phyloP scores from a whole-genome alignment of 805 yeast genomes.

The Brettanomyces bruxellensis region DNA sequence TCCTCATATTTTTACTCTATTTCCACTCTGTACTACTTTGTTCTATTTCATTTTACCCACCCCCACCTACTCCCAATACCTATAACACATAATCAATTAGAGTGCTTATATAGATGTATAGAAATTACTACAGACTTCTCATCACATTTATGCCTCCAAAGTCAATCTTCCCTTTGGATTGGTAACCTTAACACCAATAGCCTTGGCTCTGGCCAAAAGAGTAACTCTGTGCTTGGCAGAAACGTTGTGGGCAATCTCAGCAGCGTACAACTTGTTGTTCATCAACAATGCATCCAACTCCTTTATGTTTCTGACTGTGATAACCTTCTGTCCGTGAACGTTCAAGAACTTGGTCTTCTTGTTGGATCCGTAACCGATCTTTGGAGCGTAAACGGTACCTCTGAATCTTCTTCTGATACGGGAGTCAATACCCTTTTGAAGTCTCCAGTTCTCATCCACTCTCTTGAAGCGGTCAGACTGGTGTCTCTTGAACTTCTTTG shows the following conservation, averaged over 20 bases:
- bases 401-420: slow-evolving; percentile 99
- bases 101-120: slow-evolving; percentile 7
- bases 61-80: neutral
- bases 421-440: slow-evolving; percentile 99
- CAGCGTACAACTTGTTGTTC: slow-evolving; percentile 99
- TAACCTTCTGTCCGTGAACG: slow-evolving; percentile 98
- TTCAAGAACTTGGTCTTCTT: slow-evolving; percentile 92
- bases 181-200: slow-evolving; percentile 97
- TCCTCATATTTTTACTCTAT: too few species aligned
- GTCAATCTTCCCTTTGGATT: slow-evolving; percentile 98
- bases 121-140: neutral
- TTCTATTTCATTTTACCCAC: too few species aligned
- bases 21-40: too few species aligned
- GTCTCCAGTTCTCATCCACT: slow-evolving; percentile 99
- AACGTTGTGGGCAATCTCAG: slow-evolving; percentile 98
- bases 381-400: slow-evolving; percentile 98
- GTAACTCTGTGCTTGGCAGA: slow-evolving; percentile 98
- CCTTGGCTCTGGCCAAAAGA: slow-evolving; percentile 94
- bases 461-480: slow-evolving; percentile 99
- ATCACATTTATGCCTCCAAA: slow-evolving; percentile 76
- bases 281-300: slow-evolving; percentile 92
- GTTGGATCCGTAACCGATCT: slow-evolving; percentile 99
- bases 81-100: slow-evolving; percentile 13
- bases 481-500: slow-evolving; percentile 99
- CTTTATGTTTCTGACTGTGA: slow-evolving; percentile 83